Base-by-base conservation (phyloP, 768 basidiomycete species). In the Mycena rosella region DNA sequence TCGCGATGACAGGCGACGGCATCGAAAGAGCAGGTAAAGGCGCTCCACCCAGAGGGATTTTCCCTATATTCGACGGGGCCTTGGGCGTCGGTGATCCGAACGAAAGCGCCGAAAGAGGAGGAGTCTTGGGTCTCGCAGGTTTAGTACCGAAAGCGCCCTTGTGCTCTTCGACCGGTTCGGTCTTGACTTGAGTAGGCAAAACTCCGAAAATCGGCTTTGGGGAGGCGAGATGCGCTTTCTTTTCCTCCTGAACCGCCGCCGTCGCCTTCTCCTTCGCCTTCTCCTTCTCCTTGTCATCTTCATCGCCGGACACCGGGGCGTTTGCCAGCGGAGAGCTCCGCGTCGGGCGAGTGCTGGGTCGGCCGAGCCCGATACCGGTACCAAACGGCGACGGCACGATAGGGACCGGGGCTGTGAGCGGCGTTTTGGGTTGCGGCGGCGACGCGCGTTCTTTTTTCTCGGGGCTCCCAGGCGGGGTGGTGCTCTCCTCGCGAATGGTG, bases 311-410 rank as follows among this genome's bases (percentile, higher is more conserved):
- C 61, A 80, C 80, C 58, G 88, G 80, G 7, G 84, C 81, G 63
- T 78, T 88, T 5, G 93, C 89, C 54, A 94, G 80, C 2, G 93
- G 93, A 4, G 93, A 94, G 70, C 93, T 94, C n/a, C 91, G 88
- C 4, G 84, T 77, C 0, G 92, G 92, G 9, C 89, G 86, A 10
- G 91, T 85, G 52, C 85, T 89, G 1, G 88, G 88, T 42, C 91
- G 83, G 22, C 88, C 87, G 20, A 86, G 75, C 26, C 84, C 84
- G 34, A 89, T 75, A 3, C 84, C 84, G 34, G 89, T 75, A 3
- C 82, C 78, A 24, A 87, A 83, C 1, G 82, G 69, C 22, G 85
- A 73, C n/a, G 82, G 75, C 11, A 78, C 71, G 30, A 79, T 66
- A 24, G 81, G 76, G 18, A 79, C 73, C 3, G 78, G 72, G 17